These are phyloP conservation scores for Ophiostoma sp. DNA, from an alignment of 2,329 filamentous ascomycete species.

Conservation along the genomic window DNA sequence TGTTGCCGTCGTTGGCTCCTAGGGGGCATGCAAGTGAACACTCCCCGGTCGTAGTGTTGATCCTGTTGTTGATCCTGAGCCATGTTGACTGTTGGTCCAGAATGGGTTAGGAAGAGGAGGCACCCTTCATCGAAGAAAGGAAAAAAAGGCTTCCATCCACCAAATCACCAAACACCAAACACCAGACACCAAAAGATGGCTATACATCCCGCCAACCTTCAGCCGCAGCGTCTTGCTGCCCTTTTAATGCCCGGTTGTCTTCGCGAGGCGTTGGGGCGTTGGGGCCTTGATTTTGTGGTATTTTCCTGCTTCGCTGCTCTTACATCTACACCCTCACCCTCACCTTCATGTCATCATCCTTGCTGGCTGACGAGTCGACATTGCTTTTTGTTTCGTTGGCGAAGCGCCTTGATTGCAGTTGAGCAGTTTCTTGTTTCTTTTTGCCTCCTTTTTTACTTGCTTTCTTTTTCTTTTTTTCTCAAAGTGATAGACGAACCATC, in stretches of 20 bases:
- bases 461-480: neutral
- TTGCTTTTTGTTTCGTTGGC: neutral
- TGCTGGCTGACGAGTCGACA: neutral
- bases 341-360: neutral
- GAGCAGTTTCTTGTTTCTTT: neutral
- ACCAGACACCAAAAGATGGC: neutral
- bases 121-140: neutral
- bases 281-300: neutral
- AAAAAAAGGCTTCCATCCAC: too few relatives aligned
- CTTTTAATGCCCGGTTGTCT: neutral
- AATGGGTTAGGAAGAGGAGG: neutral
- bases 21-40: neutral
- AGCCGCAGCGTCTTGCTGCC: slow-evolving; percentile 2
- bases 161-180: neutral
- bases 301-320: neutral
- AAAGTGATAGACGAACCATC: neutral
- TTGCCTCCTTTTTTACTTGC: neutral
- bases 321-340: neutral
- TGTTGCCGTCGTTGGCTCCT: neutral
- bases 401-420: neutral
- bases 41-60: neutral
- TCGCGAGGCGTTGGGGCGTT: too few relatives aligned
- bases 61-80: neutral
- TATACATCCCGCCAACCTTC: neutral
- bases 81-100: slow-evolving; percentile 9